Percentiles rank a stretch among this genome's conserved stretches.
These are phyloP conservation scores for Stenogyne calaminthoides DNA, from an alignment of 305 asterid species.

Conservation along the genomic window DNA sequence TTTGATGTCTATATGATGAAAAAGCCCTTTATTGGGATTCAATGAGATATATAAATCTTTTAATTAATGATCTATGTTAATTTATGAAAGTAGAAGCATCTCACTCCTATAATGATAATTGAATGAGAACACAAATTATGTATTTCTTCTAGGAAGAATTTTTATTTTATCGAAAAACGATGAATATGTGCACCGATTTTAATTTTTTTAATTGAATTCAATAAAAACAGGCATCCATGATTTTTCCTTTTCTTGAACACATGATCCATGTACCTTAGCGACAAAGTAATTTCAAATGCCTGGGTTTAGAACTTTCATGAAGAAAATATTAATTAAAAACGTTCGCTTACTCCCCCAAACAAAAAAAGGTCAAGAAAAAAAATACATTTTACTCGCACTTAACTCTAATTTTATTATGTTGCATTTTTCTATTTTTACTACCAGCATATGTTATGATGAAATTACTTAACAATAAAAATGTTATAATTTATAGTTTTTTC, in stretches of 20 bases:
- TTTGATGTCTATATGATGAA: conserved; percentile 21
- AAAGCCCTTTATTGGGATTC: conserved; percentile 16
- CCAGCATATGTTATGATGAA: neutral
- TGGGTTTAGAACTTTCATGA: neutral
- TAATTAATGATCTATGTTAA: neutral
- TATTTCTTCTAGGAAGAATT: too few species aligned
- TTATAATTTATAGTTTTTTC: too few species aligned
- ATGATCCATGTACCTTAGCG: conserved; percentile 1
- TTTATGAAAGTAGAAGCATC: neutral
- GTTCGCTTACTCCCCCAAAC: neutral
- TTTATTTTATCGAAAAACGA: too few species aligned
- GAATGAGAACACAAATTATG: neutral
- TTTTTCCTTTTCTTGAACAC: neutral
- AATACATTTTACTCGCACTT: neutral
- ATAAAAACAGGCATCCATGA: neutral
- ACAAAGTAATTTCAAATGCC: conserved; percentile 11
- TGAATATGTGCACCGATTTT: neutral
- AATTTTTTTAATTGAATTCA: neutral
- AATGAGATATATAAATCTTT: conserved; percentile 9
- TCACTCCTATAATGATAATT: neutral
- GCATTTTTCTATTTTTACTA: neutral
- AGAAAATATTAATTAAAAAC: neutral
- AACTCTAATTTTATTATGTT: neutral
- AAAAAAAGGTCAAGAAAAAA: neutral
- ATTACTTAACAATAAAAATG: too few species aligned